Conservation (phyloP, 1,284 basidiomycete species). For the Boletus smithii region DNA sequence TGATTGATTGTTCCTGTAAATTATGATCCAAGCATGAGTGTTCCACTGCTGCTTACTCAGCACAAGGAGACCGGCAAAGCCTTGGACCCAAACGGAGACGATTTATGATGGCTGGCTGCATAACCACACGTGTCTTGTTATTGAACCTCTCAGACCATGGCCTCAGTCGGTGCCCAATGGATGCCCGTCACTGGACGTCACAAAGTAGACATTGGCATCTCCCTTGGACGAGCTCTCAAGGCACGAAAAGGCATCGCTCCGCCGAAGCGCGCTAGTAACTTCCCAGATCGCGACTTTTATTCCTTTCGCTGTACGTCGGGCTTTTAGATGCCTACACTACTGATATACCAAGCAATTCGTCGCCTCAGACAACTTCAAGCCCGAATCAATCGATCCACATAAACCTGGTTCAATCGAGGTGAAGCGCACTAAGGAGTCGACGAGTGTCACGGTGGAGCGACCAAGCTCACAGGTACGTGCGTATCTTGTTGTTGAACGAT, state of each 20-base stretch:
- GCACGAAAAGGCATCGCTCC: conserved; percentile 51
- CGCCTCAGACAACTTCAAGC: conserved; percentile 65
- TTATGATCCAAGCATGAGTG: neutral
- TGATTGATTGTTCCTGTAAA: too few relatives aligned
- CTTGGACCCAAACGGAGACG: conserved; percentile 9
- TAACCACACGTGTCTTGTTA: conserved; percentile 20
- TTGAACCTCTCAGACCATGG: conserved; percentile 39
- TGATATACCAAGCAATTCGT: conserved; percentile 4
- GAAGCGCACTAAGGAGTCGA: conserved; percentile 47
- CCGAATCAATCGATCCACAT: conserved; percentile 59
- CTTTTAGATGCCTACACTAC: conserved; percentile 4
- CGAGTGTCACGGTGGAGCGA: conserved; percentile 56
- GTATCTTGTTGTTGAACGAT: neutral
- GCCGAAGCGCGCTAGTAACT: conserved; percentile 39
- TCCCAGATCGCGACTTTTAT: conserved; percentile 64
- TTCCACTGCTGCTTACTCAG: conserved; percentile 26
- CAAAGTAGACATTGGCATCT: conserved; percentile 53
- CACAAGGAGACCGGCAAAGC: conserved; percentile 11
- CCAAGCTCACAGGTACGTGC: conserved; percentile 53
- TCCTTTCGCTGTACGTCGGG: conserved; percentile 61
- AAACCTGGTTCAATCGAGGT: conserved; percentile 63
- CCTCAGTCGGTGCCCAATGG: conserved; percentile 46
- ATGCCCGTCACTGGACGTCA: conserved; percentile 54
- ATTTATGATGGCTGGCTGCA: conserved; percentile 16
- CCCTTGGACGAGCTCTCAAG: conserved; percentile 56